Conservation (phyloP, 257 asterid genomes). For the Solanum lycopersicoides region DNA sequence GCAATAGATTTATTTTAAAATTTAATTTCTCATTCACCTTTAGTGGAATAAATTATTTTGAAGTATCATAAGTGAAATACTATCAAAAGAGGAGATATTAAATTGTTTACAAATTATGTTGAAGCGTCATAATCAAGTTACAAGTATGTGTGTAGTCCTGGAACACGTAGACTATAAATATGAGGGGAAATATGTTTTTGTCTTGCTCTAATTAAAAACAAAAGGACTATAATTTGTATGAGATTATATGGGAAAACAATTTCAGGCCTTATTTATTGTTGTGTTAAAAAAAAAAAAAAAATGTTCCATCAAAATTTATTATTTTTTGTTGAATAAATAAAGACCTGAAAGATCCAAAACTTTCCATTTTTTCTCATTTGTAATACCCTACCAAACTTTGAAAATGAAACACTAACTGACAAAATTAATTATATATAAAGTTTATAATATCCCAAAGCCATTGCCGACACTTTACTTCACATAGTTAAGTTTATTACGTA, state of each 20-base stretch:
- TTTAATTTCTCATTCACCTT: not conserved
- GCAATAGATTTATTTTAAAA: not conserved
- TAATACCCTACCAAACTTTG: not conserved
- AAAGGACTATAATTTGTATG: not conserved
- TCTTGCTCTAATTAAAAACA: not conserved
- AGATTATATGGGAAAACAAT: not conserved
- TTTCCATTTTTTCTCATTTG: not conserved
- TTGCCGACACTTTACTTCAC: not conserved
- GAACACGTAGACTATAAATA: not conserved
- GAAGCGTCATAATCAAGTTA: too few relatives aligned
- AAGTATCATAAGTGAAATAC: not conserved
- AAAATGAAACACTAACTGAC: not conserved
- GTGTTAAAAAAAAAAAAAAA: not conserved
- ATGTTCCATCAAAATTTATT: not conserved
- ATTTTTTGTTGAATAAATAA: not conserved
- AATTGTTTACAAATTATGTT: too few relatives aligned
- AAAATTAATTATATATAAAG: not conserved
- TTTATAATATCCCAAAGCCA: not conserved
- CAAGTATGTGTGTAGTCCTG: not conserved
- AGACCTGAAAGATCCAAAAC: not conserved
- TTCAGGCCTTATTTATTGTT: not conserved
- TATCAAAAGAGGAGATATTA: not conserved
- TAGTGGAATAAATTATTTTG: not conserved
- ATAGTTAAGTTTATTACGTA: not conserved
- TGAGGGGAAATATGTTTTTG: not conserved